These are phyloP conservation scores for Coemansia sp. DNA, from an alignment of 192 early-diverging fungal species.

Conservation along the genomic window DNA sequence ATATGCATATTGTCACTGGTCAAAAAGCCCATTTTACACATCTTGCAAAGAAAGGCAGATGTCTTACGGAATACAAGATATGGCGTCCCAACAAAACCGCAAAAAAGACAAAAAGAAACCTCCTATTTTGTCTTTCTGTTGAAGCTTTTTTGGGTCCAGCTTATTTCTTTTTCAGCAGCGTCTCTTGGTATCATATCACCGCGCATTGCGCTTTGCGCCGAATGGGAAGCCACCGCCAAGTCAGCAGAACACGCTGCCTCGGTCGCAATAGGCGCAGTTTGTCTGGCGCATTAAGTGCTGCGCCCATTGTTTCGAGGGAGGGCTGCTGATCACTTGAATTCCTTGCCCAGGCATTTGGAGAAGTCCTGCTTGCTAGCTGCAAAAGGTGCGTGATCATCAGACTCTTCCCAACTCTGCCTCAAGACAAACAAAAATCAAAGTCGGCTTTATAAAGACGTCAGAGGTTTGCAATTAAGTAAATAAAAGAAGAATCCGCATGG, in stretches of 20 bases:
- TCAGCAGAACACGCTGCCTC: conserved; percentile 1
- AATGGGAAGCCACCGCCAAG: conserved; percentile 1
- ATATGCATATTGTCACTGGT: too few species aligned
- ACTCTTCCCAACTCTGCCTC: not conserved
- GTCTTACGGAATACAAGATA: too few species aligned
- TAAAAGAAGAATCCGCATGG: too few species aligned
- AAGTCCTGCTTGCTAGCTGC: conserved; percentile 6
- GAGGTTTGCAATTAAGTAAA: not conserved
- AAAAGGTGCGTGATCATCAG: not conserved
- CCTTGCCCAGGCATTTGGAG: not conserved
- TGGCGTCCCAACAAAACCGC: too few species aligned
- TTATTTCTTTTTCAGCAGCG: not conserved
- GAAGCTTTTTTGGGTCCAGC: not conserved
- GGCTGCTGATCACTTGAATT: not conserved
- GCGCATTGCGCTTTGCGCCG: not conserved
- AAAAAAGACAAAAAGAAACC: too few species aligned
- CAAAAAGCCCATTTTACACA: too few species aligned
- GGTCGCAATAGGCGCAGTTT: not conserved
- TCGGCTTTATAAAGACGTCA: not conserved
- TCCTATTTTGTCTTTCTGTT: not conserved
- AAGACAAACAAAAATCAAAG: not conserved
- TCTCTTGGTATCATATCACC: not conserved
- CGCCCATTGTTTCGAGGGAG: not conserved
- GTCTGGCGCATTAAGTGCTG: not conserved
- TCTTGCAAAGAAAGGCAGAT: too few species aligned